These are phyloP conservation scores for Mortierella sp. DNA, from an alignment of 371 early-diverging fungal species.

Conservation along the genomic window DNA sequence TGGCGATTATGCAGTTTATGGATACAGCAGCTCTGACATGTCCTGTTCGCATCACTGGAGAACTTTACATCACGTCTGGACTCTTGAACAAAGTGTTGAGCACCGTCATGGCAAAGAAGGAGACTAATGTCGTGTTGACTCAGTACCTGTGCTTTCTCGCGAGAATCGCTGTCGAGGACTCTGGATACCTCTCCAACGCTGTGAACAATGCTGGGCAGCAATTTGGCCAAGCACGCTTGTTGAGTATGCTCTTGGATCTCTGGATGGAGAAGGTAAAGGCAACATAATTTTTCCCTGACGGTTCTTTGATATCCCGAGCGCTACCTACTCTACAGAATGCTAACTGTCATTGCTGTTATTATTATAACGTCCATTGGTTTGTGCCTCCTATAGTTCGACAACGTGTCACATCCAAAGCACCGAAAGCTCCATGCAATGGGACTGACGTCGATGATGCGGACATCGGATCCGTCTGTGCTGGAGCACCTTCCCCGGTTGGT, in stretches of 20 bases:
- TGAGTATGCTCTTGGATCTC: slow-evolving; percentile 61
- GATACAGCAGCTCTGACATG: slow-evolving; percentile 68
- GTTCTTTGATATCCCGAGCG: too few species aligned
- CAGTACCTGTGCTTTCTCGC: slow-evolving; percentile 74
- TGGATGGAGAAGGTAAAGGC: slow-evolving; percentile 80
- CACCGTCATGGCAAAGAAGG: slow-evolving; percentile 66
- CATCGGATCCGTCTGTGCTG: slow-evolving; percentile 61
- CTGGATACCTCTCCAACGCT: slow-evolving; percentile 60
- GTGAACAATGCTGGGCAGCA: slow-evolving; percentile 61
- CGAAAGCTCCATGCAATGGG: slow-evolving; percentile 81
- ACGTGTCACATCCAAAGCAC: slow-evolving; percentile 76
- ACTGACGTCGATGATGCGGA: slow-evolving; percentile 69
- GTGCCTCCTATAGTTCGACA: slow-evolving; percentile 70
- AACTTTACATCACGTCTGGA: slow-evolving; percentile 64
- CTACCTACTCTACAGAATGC: too few species aligned
- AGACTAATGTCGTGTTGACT: slow-evolving; percentile 71
- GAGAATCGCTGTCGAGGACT: slow-evolving; percentile 71
- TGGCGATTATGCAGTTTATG: slow-evolving; percentile 68
- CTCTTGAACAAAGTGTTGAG: slow-evolving; percentile 63
- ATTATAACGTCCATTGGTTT: not conserved
- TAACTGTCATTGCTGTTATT: too few species aligned
- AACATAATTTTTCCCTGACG: too few species aligned
- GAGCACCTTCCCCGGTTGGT: slow-evolving; percentile 63
- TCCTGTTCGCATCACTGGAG: slow-evolving; percentile 63
- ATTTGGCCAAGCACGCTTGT: slow-evolving; percentile 58